A percentile compares a stretch with the other conserved stretches of the same genome.
Conservation (phyloP, 1,139 yeast genomes). For the Candida gigantensis region DNA sequence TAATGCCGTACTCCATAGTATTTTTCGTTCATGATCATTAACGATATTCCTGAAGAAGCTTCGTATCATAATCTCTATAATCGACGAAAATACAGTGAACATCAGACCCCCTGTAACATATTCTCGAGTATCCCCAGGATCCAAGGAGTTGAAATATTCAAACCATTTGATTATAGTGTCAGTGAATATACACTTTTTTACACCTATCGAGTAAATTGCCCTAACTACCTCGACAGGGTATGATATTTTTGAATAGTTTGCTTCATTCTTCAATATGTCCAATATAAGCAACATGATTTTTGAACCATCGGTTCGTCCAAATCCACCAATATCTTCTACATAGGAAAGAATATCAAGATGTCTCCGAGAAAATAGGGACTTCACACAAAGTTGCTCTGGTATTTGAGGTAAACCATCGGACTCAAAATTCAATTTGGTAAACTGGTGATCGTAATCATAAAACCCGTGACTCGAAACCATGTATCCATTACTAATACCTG, state of each 20-base stretch:
- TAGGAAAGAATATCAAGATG: constrained; percentile 15
- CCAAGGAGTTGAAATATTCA: too few relatives aligned
- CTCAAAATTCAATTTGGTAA: constrained; percentile 3
- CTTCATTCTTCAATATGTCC: not conserved
- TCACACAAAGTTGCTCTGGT: constrained; percentile 9
- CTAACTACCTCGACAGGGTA: too few relatives aligned
- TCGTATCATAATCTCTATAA: too few relatives aligned
- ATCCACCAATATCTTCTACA: constrained; percentile 7
- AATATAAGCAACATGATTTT: not conserved
- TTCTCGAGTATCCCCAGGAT: too few relatives aligned
- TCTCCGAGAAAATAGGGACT: constrained; percentile 18
- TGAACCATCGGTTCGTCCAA: not conserved
- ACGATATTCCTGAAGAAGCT: too few relatives aligned
- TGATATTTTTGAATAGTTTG: too few relatives aligned
- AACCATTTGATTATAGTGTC: too few relatives aligned
- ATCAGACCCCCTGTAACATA: too few relatives aligned
- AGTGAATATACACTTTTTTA: too few relatives aligned
- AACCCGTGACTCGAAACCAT: constrained; percentile 4
- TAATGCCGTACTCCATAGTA: constrained; percentile 12
- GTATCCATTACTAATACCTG: not conserved
- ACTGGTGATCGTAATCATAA: constrained; percentile 2
- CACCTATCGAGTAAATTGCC: too few relatives aligned
- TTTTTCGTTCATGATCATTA: constrained; percentile 6
- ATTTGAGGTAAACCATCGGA: constrained; percentile 7
- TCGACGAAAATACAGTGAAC: too few relatives aligned